Base-by-base conservation (phyloP, 2,329 filamentous ascomycete species). In the Cladorrhinum sp. region DNA sequence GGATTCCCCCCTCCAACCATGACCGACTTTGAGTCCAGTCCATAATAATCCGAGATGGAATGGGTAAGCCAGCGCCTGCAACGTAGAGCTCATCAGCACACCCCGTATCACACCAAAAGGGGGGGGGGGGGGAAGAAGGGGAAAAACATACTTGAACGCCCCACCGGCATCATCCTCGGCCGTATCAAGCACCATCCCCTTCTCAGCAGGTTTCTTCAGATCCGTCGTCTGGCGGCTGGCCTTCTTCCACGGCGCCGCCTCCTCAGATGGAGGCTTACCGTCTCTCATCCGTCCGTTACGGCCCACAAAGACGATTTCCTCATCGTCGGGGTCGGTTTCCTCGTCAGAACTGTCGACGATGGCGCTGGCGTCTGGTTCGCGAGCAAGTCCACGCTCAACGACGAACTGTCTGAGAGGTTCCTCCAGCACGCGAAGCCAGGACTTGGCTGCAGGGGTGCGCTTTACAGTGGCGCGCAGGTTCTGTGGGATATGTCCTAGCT, bases 241-340 rank as follows among this genome's bases (percentile, higher is more conserved):
- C 68, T 76, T 77, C 71, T 82, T 83, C 71, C 80, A 82, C 50
- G 77, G 76, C 49, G 79, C 76, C 26, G 26, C 26, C 9, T 79
- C 76, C 79, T 65, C 73, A 67, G 21, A 64, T 66, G 52, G 21
- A 7, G 64, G 60, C 59, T 65, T 65, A 46, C 63, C 55, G 72
- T 67, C 79, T 77, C 66, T 74, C 76, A 79, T 91, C 74, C 75
- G 84, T 73, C 86, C 88, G 82, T 77, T 86, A 72, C 69, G 79
- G 1, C 91, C 93, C 4, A 96, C 86, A 73, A 97, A 97, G 10
- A 97, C 92, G 66, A 97, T 92, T 76, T 96, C 92, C 64, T 96
- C 92, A 64, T 96, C 92, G 28, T 86, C 82, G 28, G 74, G 75
- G 65, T 84, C 82, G 59, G 78, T 75, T 53, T 79, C 76, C 26